These are phyloP conservation scores for Triticum dicoccoides DNA, from an alignment of 176 grass and related monocot genomes.

Conservation along the genomic window DNA sequence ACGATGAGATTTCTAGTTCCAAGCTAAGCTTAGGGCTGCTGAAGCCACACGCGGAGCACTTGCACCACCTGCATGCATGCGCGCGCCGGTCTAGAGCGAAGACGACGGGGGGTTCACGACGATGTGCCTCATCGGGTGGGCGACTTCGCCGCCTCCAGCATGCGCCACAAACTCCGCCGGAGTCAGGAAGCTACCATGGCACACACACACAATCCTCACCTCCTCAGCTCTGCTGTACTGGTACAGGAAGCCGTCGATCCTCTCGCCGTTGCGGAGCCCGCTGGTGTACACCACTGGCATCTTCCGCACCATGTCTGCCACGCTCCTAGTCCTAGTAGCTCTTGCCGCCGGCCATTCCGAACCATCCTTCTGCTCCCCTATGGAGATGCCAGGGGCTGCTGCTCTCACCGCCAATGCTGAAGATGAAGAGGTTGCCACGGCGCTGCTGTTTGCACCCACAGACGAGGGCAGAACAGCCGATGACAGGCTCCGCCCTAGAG, in stretches of 20 bases:
- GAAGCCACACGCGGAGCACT: background rate
- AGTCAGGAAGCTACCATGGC: conserved; percentile 82
- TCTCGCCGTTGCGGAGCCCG: conserved; percentile 62
- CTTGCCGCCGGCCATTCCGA: conserved; percentile 13
- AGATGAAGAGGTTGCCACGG: background rate
- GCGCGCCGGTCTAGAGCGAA: conserved; percentile 5
- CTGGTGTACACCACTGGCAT: conserved; percentile 77
- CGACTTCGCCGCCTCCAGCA: conserved; percentile 60
- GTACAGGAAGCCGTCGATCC: conserved; percentile 73
- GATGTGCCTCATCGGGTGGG: conserved; percentile 72
- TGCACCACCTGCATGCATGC: background rate
- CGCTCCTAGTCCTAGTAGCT: no score
- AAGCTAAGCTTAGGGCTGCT: conserved; percentile 22
- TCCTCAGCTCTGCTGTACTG: conserved; percentile 64
- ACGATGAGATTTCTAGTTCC: conserved; percentile 6
- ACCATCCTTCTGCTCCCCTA: conserved; percentile 13
- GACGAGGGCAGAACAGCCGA: background rate
- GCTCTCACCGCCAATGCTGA: background rate
- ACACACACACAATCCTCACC: conserved; percentile 78
- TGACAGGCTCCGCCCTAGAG: background rate
- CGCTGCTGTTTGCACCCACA: background rate
- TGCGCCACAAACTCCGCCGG: conserved; percentile 84
- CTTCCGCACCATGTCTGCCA: conserved; percentile 42
- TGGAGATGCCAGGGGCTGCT: background rate
- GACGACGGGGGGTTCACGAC: conserved; percentile 44